These are phyloP conservation scores for Naganishia sp. DNA, from an alignment of 1,284 basidiomycete genomes.

Conservation along the genomic window DNA sequence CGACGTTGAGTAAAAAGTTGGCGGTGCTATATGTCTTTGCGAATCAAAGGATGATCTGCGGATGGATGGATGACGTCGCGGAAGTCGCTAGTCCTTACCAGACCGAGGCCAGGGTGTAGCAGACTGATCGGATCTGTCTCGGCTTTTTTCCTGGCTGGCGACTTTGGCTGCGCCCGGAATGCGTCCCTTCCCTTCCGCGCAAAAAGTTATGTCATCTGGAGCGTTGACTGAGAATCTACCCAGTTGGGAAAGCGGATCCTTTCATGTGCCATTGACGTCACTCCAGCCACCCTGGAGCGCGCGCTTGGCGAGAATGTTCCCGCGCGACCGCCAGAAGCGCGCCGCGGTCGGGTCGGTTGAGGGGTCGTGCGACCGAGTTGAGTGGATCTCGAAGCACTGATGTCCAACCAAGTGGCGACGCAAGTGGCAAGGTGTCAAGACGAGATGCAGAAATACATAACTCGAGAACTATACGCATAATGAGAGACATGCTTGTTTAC, in stretches of 20 bases:
- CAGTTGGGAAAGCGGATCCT: conserved; percentile 11
- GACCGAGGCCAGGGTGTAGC: neutral
- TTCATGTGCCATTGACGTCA: conserved; percentile 29
- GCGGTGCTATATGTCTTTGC: neutral
- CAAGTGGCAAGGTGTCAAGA: too few species aligned
- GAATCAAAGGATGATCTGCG: neutral
- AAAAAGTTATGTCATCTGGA: conserved; percentile 13
- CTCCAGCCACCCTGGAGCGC: neutral
- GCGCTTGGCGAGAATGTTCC: too few species aligned
- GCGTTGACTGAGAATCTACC: conserved; percentile 28
- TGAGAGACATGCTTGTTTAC: too few species aligned
- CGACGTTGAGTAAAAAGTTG: too few species aligned
- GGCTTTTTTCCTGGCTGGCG: neutral
- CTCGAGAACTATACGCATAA: too few species aligned
- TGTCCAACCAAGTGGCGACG: too few species aligned
- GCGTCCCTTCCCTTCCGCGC: neutral
- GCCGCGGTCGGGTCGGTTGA: neutral
- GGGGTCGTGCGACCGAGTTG: too few species aligned
- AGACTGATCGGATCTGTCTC: neutral
- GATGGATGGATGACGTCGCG: conserved; percentile 10
- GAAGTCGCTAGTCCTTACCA: too few species aligned
- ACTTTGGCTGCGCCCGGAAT: neutral
- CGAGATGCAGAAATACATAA: too few species aligned
- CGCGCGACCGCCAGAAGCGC: neutral
- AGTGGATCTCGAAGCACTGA: too few species aligned